Percentiles rank a stretch among this genome's conserved stretches.
Conservation (phyloP, 2,329 filamentous ascomycete species). For the Bimuria novae-zelandiae region DNA sequence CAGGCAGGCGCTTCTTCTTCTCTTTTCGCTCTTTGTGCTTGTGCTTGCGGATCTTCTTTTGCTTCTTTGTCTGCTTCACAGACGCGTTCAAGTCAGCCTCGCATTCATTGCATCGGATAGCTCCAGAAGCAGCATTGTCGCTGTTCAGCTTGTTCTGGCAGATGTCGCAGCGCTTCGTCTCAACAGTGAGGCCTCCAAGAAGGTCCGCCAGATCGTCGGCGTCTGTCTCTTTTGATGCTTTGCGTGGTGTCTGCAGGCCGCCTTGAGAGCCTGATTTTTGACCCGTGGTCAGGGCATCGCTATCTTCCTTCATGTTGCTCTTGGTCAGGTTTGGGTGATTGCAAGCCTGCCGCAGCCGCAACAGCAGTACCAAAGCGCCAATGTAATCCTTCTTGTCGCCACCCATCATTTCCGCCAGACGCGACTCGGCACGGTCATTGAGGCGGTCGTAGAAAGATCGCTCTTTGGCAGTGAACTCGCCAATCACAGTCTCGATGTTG, state of each 20-base stretch:
- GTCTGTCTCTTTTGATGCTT: slow-evolving; percentile 59
- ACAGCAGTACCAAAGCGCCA: slow-evolving; percentile 87
- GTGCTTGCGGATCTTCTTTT: slow-evolving; percentile 56
- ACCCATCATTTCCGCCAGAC: slow-evolving; percentile 86
- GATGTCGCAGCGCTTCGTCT: slow-evolving; percentile 78
- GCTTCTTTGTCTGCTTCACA: slow-evolving; percentile 49
- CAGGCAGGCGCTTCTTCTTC: slow-evolving; percentile 53
- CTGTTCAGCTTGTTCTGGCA: slow-evolving; percentile 72
- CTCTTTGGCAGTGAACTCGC: slow-evolving; percentile 79
- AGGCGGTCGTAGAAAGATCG: slow-evolving; percentile 83
- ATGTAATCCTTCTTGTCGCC: slow-evolving; percentile 83
- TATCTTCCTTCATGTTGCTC: slow-evolving; percentile 83
- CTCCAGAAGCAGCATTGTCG: slow-evolving; percentile 58
- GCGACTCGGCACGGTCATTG: slow-evolving; percentile 81
- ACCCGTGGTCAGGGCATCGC: slow-evolving; percentile 76
- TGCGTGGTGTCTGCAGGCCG: slow-evolving; percentile 41
- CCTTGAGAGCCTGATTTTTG: slow-evolving; percentile 48
- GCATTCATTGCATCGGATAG: slow-evolving; percentile 73
- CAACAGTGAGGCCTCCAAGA: slow-evolving; percentile 81
- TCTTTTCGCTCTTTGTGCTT: slow-evolving; percentile 34
- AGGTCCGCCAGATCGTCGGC: slow-evolving; percentile 84
- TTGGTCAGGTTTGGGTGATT: slow-evolving; percentile 91
- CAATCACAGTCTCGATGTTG: slow-evolving; percentile 79
- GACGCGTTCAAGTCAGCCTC: slow-evolving; percentile 70
- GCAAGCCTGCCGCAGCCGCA: slow-evolving; percentile 89